These are phyloP conservation scores for Carex pumila DNA, from an alignment of 176 grass and related monocot genomes.

Conservation along the genomic window DNA sequence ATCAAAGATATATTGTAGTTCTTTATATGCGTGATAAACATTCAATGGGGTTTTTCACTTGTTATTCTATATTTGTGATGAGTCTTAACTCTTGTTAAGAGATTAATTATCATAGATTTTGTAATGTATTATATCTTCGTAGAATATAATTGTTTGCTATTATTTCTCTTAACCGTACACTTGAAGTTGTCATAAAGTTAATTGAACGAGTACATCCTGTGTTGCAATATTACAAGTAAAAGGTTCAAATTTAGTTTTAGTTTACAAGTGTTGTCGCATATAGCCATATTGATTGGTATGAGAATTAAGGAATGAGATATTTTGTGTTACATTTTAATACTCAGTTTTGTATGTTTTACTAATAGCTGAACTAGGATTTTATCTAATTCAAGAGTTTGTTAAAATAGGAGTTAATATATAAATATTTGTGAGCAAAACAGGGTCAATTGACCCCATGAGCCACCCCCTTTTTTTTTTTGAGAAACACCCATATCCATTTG, in stretches of 20 bases:
- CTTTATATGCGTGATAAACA: neutral
- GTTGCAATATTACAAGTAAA: neutral
- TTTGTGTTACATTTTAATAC: neutral
- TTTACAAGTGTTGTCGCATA: neutral
- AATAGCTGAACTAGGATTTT: neutral
- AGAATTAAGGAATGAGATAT: neutral
- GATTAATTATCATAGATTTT: neutral
- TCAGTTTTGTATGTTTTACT: neutral
- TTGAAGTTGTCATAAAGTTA: neutral
- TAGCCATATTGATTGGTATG: neutral
- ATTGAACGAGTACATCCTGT: neutral
- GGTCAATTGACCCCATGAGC: neutral
- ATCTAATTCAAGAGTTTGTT: neutral
- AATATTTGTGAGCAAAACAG: neutral
- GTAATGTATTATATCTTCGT: neutral
- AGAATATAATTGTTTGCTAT: neutral
- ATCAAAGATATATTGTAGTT: neutral
- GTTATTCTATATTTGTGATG: no score
- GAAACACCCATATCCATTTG: no score
- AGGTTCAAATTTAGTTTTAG: neutral
- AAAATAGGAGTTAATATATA: neutral
- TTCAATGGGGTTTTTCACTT: neutral
- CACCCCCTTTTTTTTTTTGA: neutral
- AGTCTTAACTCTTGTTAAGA: neutral
- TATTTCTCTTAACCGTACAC: neutral